These are phyloP conservation scores for Cercospora sp. DNA, from an alignment of 2,329 filamentous ascomycete genomes.

Conservation along the genomic window DNA sequence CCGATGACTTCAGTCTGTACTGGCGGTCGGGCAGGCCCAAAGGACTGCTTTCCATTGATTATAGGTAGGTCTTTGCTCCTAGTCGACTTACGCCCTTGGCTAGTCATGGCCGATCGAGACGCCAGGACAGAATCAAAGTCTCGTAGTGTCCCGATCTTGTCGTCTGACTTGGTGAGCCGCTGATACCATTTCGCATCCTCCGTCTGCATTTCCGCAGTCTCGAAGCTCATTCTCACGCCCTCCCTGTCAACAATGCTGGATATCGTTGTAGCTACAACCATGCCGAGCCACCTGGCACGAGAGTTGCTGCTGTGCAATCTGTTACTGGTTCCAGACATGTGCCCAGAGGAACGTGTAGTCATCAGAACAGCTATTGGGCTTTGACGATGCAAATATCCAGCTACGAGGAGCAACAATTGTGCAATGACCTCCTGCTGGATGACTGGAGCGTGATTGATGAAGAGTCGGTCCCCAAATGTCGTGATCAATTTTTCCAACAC, in stretches of 20 bases:
- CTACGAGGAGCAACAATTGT: conserved; percentile 73
- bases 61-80: conserved; percentile 22
- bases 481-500: conserved; percentile 68
- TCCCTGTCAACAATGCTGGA: conserved; percentile 64
- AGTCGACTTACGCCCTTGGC: not conserved
- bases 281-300: conserved; percentile 78
- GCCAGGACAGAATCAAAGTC: conserved; percentile 44
- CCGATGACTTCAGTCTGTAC: conserved; percentile 35
- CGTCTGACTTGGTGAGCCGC: conserved; percentile 61
- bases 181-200: conserved; percentile 76
- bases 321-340: conserved; percentile 80
- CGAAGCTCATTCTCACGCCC: conserved; percentile 76
- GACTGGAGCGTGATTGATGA: conserved; percentile 81
- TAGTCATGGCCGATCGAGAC: conserved; percentile 15
- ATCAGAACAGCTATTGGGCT: conserved; percentile 66
- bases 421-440: conserved; percentile 85
- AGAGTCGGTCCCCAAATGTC: conserved; percentile 81
- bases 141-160: conserved; percentile 61
- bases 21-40: conserved; percentile 35
- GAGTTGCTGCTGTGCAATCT: conserved; percentile 74
- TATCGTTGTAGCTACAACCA: conserved; percentile 77
- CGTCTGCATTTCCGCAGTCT: conserved; percentile 73
- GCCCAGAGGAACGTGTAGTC: conserved; percentile 68
- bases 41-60: conserved; percentile 35
- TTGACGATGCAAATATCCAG: conserved; percentile 71